These are phyloP conservation scores for Ustilago tritici DNA, from an alignment of 1,284 basidiomycete species.

Conservation along the genomic window DNA sequence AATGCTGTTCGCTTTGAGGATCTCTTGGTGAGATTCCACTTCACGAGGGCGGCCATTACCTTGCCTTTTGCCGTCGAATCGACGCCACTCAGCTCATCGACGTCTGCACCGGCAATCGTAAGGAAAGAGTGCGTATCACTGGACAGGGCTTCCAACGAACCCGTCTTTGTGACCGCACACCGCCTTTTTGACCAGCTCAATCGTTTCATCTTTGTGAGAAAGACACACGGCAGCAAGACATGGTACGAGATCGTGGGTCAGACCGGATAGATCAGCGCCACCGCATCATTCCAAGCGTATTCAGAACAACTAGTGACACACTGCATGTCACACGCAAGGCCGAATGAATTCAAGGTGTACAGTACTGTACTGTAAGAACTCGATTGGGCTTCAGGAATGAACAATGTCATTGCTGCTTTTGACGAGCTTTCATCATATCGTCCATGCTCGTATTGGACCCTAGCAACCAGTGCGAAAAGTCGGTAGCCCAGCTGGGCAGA, in stretches of 20 bases:
- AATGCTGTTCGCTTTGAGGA: conserved; percentile 30
- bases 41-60: conserved; percentile 35
- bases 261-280: conserved; percentile 5
- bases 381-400: background rate
- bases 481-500: conserved; percentile 51
- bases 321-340: background rate
- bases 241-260: conserved; percentile 43
- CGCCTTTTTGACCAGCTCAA: conserved; percentile 23
- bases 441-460: conserved; percentile 44
- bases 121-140: conserved; percentile 32
- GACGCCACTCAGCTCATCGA: background rate
- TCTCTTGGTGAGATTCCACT: conserved; percentile 34
- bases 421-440: conserved; percentile 29
- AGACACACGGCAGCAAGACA: conserved; percentile 7
- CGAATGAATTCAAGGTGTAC: background rate
- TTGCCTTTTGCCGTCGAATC: conserved; percentile 28
- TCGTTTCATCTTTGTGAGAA: conserved; percentile 31
- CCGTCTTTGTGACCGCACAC: conserved; percentile 37
- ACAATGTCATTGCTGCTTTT: conserved; percentile 14
- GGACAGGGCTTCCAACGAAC: conserved; percentile 20
- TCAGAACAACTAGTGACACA: background rate
- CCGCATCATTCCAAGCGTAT: background rate
- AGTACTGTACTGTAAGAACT: background rate
- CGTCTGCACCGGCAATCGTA: conserved; percentile 11
- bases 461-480: conserved; percentile 40